Percentiles rank a stretch among this genome's conserved stretches.
Evolutionary conservation across 2,329 filamentous ascomycete genomes (phyloP).

Genomic region (Nigrograna mackinnonii): DNA sequence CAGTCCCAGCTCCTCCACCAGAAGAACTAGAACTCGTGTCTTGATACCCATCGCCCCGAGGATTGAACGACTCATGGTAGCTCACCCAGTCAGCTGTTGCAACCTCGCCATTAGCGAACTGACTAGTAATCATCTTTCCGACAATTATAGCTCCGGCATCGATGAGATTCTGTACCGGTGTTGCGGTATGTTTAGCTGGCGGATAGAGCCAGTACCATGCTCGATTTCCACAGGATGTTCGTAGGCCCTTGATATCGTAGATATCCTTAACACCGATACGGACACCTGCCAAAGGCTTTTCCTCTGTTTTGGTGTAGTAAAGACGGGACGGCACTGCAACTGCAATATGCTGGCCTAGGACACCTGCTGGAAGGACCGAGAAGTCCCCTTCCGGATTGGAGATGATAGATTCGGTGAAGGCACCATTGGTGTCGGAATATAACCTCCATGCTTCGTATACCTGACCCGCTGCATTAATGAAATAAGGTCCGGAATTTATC

Average conservation of each 20-base stretch:
- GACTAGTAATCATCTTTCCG: conserved; percentile 51
- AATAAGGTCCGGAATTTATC: conserved; percentile 54
- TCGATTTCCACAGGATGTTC: conserved; percentile 60
- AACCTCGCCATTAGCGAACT: conserved; percentile 49
- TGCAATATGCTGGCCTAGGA: conserved; percentile 48
- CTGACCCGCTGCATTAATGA: conserved; percentile 49
- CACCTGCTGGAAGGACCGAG: conserved; percentile 48
- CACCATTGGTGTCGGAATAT: conserved; percentile 53
- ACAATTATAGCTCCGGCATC: conserved; percentile 60
- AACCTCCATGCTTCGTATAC: conserved; percentile 55
- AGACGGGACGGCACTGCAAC: conserved; percentile 63
- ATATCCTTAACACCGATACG: conserved; percentile 68
- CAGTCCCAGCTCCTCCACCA: conserved; percentile 49
- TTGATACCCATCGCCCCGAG: conserved; percentile 50
- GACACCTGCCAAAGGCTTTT: conserved; percentile 64
- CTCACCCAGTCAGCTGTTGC: conserved; percentile 57
- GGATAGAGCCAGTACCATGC: conserved; percentile 61
- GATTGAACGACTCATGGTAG: conserved; percentile 49
- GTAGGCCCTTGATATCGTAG: conserved; percentile 60
- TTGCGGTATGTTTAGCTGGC: conserved; percentile 49
- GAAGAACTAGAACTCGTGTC: conserved; percentile 52
- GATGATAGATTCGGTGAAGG: conserved; percentile 54
- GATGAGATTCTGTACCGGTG: conserved; percentile 59
- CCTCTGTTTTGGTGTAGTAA: conserved; percentile 57
- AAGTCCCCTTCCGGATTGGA: conserved; percentile 43